Percentiles rank a stretch among this genome's conserved stretches.
Evolutionary conservation across 139 green algal genomes (phyloP).

Genomic region (Chlorella ohadii): DNA sequence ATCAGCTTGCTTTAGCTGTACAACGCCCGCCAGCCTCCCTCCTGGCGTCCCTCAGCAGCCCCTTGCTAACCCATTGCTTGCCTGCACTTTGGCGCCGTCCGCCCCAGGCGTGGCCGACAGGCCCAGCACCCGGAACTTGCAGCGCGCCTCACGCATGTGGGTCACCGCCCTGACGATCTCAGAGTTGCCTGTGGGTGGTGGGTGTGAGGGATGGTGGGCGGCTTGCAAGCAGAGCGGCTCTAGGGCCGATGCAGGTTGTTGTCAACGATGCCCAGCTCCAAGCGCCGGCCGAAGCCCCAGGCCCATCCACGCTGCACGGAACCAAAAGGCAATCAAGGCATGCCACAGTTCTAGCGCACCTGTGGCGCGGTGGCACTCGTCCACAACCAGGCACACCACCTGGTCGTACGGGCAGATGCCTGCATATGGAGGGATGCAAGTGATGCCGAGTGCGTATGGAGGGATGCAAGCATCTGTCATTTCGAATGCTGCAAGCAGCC

Average conservation of each 20-base stretch:
- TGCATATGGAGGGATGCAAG: conserved; percentile 10
- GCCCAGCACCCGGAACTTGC: conserved; percentile 83
- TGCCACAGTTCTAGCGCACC: not conserved
- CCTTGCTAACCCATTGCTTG: no score
- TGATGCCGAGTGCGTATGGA: not conserved
- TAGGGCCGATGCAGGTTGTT: no score
- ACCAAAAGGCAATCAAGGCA: not conserved
- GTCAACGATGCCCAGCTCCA: no score
- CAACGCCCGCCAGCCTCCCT: no score
- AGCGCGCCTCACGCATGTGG: conserved; percentile 55
- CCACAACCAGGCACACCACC: conserved; percentile 91
- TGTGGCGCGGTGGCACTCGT: conserved; percentile 91
- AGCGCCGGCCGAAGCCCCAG: no score
- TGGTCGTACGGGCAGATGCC: conserved; percentile 68
- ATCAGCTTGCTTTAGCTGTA: no score
- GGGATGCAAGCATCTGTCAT: not conserved
- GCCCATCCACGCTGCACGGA: no score
- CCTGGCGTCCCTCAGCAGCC: no score
- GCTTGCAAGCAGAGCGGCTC: not conserved
- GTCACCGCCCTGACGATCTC: conserved; percentile 65
- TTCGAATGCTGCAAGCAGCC: not conserved
- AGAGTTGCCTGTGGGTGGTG: conserved; percentile 62
- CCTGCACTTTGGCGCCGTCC: conserved; percentile 64
- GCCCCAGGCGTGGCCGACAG: conserved; percentile 92
- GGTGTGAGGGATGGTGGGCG: not conserved